phyloP scores from a whole-genome alignment of 2,329 filamentous ascomycete species.

The Penicillium occitanis region DNA sequence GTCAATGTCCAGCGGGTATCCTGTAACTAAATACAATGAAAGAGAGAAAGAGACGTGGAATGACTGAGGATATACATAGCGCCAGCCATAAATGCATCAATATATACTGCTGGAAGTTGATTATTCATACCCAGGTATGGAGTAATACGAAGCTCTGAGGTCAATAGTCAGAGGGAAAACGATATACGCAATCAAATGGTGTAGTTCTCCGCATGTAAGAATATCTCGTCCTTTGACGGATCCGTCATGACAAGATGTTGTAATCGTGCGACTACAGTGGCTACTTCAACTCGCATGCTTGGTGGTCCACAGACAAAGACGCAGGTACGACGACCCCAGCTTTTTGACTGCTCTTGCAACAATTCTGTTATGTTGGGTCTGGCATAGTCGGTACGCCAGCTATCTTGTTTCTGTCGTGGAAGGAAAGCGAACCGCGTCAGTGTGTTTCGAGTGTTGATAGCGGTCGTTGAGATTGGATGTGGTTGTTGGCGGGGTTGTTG shows the following conservation, averaged over 20 bases:
- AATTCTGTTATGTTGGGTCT: conserved; percentile 85
- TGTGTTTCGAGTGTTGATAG: conserved; percentile 83
- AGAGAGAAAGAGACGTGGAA: neutral
- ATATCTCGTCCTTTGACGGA: conserved; percentile 80
- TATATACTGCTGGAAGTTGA: conserved; percentile 5
- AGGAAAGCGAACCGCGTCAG: conserved; percentile 89
- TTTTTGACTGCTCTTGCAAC: conserved; percentile 76
- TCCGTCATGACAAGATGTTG: conserved; percentile 83
- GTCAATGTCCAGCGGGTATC: conserved; percentile 16
- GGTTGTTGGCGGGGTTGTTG: conserved; percentile 21
- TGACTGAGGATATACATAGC: neutral
- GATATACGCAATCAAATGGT: conserved; percentile 57
- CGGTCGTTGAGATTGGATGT: conserved; percentile 9
- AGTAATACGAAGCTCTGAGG: neutral
- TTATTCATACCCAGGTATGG: neutral
- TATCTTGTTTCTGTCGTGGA: conserved; percentile 57
- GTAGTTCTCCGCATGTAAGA: conserved; percentile 93
- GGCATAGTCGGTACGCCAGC: conserved; percentile 91
- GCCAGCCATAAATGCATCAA: conserved; percentile 15
- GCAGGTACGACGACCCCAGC: conserved; percentile 78
- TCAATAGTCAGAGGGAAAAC: neutral
- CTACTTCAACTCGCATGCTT: conserved; percentile 81
- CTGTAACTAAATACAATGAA: conserved; percentile 13
- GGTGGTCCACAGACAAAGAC: conserved; percentile 92
- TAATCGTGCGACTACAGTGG: conserved; percentile 77